Evolutionary conservation across 163 green algal genomes (phyloP), one percentile per base, ranked within the genome.

Genomic region (Prototheca cutis): DNA sequence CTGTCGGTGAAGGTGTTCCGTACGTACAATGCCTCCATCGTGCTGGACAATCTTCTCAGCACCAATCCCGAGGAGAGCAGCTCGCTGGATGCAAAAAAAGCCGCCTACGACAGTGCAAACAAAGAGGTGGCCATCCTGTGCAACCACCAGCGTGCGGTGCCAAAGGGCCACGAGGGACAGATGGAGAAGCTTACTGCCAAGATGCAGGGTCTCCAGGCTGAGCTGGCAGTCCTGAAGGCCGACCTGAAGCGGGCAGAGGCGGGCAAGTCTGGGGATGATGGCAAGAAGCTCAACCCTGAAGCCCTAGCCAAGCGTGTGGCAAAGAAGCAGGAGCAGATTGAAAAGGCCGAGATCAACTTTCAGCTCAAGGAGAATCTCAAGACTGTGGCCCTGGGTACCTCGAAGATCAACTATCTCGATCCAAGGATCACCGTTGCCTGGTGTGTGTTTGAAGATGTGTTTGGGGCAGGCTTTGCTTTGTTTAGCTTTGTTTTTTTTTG

Each of bases 341-440:
- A 58, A 17, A 90, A 90, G 70, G 56, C 70, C 27, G 65, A 90
- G 72, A 68, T 94, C 59, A 58, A 72, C 51, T 65, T 53, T 32
- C 53, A 72, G 15, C 65, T 80, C 31, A 95, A 96, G 76, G 91
- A 99, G 72, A 88, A 97, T 62, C 68, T 98, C 28, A 98, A 98
- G 73, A 98, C 90, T 4, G 93, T 99, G 6, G 90, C 93, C 8
- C 78, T 99, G 60, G 91, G 91, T 55, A 99, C 93, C 19, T 93
- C 79, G 53, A 99, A 98, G 80, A 98, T 98, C 78, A 99, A 99
- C 70, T 99, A 99, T 78, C 82, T 99, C 68, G 93, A 99, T 80
- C 93, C 93, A 0, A 80, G 88, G 52, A 95, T 95, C 69, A 90
- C 88, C 13, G 72, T 94, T 17, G 87, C 84, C 61, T 98, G 84